These are phyloP conservation scores for Lactarius hengduanensis DNA, from an alignment of 768 basidiomycete species.

Conservation along the genomic window DNA sequence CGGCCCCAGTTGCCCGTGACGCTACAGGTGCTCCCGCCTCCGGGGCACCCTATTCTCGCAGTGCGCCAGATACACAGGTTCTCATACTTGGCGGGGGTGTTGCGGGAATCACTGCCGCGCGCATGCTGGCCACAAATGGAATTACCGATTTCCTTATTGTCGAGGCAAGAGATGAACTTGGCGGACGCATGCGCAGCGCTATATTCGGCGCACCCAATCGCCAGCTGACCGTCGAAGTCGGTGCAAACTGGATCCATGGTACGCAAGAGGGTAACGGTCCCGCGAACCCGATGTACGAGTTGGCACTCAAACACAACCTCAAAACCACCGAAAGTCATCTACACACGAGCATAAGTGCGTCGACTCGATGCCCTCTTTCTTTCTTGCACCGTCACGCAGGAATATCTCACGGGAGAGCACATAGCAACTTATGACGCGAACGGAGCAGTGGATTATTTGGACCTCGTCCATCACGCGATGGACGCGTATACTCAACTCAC, in stretches of 20 bases:
- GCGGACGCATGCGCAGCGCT: constrained; percentile 51
- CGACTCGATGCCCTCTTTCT: constrained; percentile 35
- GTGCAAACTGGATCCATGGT: constrained; percentile 41
- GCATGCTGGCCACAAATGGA: constrained; percentile 51
- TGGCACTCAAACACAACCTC: constrained; percentile 52
- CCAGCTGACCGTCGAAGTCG: constrained; percentile 45
- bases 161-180: constrained; percentile 52
- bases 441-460: constrained; percentile 46
- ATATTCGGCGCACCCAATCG: constrained; percentile 41
- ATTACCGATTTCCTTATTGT: constrained; percentile 55
- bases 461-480: constrained; percentile 41
- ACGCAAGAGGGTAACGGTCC: constrained; percentile 45
- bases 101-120: constrained; percentile 60
- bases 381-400: background rate
- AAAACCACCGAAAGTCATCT: constrained; percentile 42
- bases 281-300: constrained; percentile 54
- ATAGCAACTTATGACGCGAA: constrained; percentile 51
- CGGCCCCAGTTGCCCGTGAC: background rate
- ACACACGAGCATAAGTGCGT: constrained; percentile 32
- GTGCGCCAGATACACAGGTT: constrained; percentile 34
- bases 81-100: constrained; percentile 66
- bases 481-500: constrained; percentile 43
- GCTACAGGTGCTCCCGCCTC: background rate
- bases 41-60: too few relatives aligned
- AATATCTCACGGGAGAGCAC: background rate